Percentiles rank a stretch among this genome's conserved stretches.
These are phyloP conservation scores for Plectosphaerella plurivora DNA, from an alignment of 2,329 filamentous ascomycete genomes.

Conservation along the genomic window DNA sequence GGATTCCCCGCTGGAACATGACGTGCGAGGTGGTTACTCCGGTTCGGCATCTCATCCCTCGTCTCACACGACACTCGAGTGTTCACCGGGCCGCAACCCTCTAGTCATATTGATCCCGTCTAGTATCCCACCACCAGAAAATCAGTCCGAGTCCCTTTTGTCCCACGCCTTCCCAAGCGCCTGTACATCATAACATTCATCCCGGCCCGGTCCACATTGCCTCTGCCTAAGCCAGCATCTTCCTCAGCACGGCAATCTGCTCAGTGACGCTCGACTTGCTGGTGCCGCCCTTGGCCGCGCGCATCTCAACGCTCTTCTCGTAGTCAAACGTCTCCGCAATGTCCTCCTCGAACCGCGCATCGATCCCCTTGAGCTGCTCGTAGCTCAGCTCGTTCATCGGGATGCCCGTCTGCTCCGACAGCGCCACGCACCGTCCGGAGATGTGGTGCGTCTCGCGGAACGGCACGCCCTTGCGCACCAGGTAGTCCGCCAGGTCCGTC, in stretches of 20 bases:
- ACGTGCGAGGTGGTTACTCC: too few species aligned
- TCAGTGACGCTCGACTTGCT: conserved; percentile 63
- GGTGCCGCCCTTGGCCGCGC: conserved; percentile 72
- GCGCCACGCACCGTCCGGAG: conserved; percentile 63
- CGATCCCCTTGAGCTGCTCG: conserved; percentile 37
- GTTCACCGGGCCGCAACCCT: too few species aligned
- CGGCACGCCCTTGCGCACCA: conserved; percentile 51
- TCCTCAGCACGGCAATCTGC: conserved; percentile 52
- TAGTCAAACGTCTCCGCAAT: conserved; percentile 72
- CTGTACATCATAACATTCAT: too few species aligned
- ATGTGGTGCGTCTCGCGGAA: conserved; percentile 81
- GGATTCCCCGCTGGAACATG: too few species aligned
- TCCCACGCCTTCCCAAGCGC: too few species aligned
- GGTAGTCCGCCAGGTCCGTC: conserved; percentile 56
- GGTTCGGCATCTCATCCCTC: too few species aligned
- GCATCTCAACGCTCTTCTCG: conserved; percentile 76
- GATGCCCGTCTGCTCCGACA: conserved; percentile 59
- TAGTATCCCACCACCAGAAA: too few species aligned
- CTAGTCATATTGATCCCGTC: too few species aligned
- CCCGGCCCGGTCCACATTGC: background rate
- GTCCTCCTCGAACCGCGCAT: conserved; percentile 60
- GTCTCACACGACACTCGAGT: too few species aligned
- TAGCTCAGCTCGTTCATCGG: conserved; percentile 67
- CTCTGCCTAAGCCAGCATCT: conserved; percentile 23
- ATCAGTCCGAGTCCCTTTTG: too few species aligned